A percentile compares a stretch with the other conserved stretches of the same genome.
Conservation (phyloP, 1,284 basidiomycete genomes). For the Vanrija humicola region DNA sequence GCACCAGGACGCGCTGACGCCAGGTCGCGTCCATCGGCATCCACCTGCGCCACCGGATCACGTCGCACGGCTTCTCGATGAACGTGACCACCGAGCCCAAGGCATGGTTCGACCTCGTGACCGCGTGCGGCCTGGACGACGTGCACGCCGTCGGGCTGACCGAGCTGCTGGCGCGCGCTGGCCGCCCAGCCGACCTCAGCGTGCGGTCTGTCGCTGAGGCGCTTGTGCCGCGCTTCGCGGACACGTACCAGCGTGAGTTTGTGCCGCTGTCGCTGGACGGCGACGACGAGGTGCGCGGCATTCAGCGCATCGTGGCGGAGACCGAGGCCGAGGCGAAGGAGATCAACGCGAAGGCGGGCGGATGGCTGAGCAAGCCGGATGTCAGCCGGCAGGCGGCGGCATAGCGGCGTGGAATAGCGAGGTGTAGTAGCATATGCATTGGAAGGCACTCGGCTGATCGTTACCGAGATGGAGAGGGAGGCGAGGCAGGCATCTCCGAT, state of each 20-base stretch:
- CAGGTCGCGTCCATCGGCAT: conserved; percentile 96
- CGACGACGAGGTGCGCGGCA: conserved; percentile 20
- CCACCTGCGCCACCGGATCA: conserved; percentile 88
- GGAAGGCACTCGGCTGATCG: no score
- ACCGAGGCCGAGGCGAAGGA: conserved; percentile 30
- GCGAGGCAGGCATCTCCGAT: no score
- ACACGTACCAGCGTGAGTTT: conserved; percentile 34
- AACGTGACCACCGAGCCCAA: conserved; percentile 79
- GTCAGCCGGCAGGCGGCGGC: no score
- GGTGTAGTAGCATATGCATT: no score
- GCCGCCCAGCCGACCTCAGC: conserved; percentile 4
- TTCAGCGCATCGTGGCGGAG: conserved; percentile 23
- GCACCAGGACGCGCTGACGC: conserved; percentile 45
- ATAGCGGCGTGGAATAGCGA: no score
- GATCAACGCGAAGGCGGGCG: conserved; percentile 21
- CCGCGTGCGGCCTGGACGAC: conserved; percentile 88
- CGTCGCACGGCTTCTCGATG: conserved; percentile 90
- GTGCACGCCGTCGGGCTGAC: conserved; percentile 60
- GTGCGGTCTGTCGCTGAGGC: conserved; percentile 28
- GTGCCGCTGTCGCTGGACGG: conserved; percentile 14
- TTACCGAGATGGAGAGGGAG: no score
- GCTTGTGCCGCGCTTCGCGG: conserved; percentile 38
- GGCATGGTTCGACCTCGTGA: conserved; percentile 78
- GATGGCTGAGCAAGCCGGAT: conserved; percentile 30
- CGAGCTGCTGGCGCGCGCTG: conserved; percentile 28